These are phyloP conservation scores for Mayamaea pseudoterrestris DNA, from an alignment of 108 stramenopile species.

Conservation along the genomic window DNA sequence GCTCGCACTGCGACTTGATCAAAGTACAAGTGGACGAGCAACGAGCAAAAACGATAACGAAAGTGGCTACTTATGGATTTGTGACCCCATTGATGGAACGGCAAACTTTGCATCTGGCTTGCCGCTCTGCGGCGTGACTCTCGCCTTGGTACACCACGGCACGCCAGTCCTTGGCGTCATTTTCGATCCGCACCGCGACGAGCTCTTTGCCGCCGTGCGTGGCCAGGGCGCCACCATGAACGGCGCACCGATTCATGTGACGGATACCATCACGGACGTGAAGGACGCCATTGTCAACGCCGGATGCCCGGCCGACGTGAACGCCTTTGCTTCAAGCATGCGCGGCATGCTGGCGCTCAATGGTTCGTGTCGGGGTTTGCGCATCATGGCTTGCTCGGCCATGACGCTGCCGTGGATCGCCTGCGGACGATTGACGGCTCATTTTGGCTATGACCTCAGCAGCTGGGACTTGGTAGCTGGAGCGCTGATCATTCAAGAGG, in stretches of 20 bases:
- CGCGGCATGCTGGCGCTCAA: conserved; percentile 55
- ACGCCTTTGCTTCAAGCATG: conserved; percentile 42
- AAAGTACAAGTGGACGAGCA: background rate
- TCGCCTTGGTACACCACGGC: conserved; percentile 69
- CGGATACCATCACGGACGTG: conserved; percentile 10
- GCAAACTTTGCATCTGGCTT: conserved; percentile 81
- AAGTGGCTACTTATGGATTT: conserved; percentile 36
- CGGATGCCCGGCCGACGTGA: conserved; percentile 61
- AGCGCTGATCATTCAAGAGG: conserved; percentile 72
- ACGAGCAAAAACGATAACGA: background rate
- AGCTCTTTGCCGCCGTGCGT: conserved; percentile 64
- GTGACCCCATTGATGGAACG: conserved; percentile 28
- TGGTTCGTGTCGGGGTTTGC: conserved; percentile 53
- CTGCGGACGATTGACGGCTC: conserved; percentile 59
- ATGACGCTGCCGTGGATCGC: conserved; percentile 86
- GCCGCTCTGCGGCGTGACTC: conserved; percentile 61
- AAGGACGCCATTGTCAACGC: conserved; percentile 58
- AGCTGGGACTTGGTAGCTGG: conserved; percentile 88
- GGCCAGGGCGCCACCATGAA: conserved; percentile 71
- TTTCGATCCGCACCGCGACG: conserved; percentile 75
- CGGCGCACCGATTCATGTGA: conserved; percentile 21
- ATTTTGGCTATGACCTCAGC: conserved; percentile 74
- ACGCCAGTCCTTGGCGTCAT: conserved; percentile 71
- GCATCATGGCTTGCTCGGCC: conserved; percentile 78
- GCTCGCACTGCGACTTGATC: conserved; percentile 28